These are phyloP conservation scores for Chrysochromulina tobinii DNA, from an alignment of 78 protist genomes.

Conservation along the genomic window DNA sequence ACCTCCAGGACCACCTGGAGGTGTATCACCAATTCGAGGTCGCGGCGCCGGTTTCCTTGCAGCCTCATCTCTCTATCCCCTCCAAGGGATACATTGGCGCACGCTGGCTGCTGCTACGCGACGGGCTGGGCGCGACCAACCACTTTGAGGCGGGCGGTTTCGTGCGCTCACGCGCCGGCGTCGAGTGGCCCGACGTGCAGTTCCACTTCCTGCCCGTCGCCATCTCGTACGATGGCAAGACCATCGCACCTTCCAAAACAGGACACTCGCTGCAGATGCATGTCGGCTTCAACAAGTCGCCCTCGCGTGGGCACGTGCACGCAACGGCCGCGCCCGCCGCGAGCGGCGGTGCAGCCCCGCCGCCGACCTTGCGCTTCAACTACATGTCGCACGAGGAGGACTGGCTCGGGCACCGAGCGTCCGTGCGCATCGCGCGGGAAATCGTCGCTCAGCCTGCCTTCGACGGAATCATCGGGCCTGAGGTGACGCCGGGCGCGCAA, in stretches of 20 bases:
- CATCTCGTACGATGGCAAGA: constrained; percentile 38
- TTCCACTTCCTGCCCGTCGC: constrained; percentile 42
- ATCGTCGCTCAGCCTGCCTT: constrained; percentile 37
- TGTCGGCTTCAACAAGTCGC: neutral
- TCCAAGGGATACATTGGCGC: neutral
- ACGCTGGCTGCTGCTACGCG: neutral
- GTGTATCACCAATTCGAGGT: neutral
- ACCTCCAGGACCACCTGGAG: constrained; percentile 45
- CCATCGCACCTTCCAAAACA: neutral
- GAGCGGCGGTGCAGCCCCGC: neutral
- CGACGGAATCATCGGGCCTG: neutral
- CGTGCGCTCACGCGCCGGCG: neutral
- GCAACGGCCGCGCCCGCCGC: no score
- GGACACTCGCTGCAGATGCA: neutral
- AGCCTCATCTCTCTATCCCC: neutral
- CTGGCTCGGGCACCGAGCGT: constrained; percentile 15
- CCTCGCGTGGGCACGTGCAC: neutral
- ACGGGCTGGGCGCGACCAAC: constrained; percentile 46
- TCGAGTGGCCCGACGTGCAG: constrained; percentile 37
- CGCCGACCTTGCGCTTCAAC: constrained; percentile 3
- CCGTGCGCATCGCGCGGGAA: constrained; percentile 16
- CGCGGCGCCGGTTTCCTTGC: constrained; percentile 18
- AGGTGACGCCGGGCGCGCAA: neutral
- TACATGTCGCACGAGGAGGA: constrained; percentile 28
- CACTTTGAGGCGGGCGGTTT: constrained; percentile 30